A percentile compares a stretch with the other conserved stretches of the same genome.
Conservation (phyloP, 2,329 filamentous ascomycete genomes). For the Apiospora kogelbergensis region DNA sequence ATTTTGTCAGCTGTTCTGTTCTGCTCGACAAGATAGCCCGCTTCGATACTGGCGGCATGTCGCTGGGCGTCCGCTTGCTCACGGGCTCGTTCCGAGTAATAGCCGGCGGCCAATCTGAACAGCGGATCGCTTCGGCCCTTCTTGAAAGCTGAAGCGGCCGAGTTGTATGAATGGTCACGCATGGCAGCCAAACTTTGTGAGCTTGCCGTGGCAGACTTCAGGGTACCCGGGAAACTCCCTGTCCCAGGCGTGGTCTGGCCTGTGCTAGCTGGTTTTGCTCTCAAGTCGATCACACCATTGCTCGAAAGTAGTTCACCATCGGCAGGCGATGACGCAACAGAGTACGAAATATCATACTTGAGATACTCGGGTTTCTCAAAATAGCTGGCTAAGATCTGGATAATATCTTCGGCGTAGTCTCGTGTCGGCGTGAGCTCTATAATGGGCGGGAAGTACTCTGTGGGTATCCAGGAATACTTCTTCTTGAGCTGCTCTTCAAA, state of each 20-base stretch:
- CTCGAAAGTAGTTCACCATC: background rate
- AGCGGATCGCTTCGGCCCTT: conserved; percentile 67
- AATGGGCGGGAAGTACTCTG: conserved; percentile 41
- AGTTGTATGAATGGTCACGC: conserved; percentile 29
- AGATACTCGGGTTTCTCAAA: conserved; percentile 39
- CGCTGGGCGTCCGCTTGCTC: conserved; percentile 60
- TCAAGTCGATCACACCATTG: background rate
- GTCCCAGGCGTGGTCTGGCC: conserved; percentile 8
- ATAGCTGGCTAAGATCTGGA: conserved; percentile 40
- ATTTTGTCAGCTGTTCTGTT: conserved; percentile 63
- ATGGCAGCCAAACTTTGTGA: conserved; percentile 21
- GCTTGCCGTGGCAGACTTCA: conserved; percentile 18
- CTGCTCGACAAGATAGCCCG: conserved; percentile 66
- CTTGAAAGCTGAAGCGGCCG: conserved; percentile 42
- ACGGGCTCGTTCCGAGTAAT: conserved; percentile 71
- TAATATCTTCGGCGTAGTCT: conserved; percentile 37
- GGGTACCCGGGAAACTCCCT: conserved; percentile 10
- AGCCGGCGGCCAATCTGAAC: conserved; percentile 72
- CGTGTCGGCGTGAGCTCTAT: conserved; percentile 35
- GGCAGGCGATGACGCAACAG: conserved; percentile 20
- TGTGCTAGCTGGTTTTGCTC: conserved; percentile 5
- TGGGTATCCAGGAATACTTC: conserved; percentile 43
- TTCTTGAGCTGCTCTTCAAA: conserved; percentile 34
- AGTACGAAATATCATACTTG: conserved; percentile 31
- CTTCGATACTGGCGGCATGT: conserved; percentile 61